phyloP scores from a whole-genome alignment of 2,329 filamentous ascomycete species.

The Stagonosporopsis rhizophila region DNA sequence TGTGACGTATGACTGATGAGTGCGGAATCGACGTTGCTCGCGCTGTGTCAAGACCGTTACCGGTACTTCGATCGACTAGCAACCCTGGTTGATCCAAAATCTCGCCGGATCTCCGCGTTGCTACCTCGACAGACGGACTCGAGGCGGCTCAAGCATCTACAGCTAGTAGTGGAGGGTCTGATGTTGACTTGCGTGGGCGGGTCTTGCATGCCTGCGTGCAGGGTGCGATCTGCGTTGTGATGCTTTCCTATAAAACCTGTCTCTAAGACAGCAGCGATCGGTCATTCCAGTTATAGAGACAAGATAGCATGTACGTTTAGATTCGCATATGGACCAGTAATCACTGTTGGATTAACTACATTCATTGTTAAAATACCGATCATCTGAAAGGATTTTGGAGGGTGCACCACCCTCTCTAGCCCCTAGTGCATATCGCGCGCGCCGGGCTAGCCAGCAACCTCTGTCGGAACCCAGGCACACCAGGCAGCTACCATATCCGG shows the following conservation, averaged over 20 bases:
- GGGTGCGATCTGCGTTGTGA: neutral
- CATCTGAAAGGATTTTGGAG: neutral
- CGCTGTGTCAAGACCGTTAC: neutral
- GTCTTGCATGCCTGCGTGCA: conserved; percentile 10
- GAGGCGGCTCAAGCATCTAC: neutral
- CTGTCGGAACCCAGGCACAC: neutral
- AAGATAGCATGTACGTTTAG: neutral
- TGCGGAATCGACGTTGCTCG: neutral
- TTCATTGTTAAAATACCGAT: neutral
- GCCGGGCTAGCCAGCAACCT: neutral
- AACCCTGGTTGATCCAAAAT: neutral
- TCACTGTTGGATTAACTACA: no score
- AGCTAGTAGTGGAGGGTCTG: neutral
- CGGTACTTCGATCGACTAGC: neutral
- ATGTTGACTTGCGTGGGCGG: neutral
- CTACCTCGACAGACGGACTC: conserved; percentile 1
- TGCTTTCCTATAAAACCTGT: conserved; percentile 8
- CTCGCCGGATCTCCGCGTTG: neutral
- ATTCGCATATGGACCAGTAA: neutral
- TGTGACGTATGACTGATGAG: neutral
- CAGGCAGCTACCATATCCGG: neutral
- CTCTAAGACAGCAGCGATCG: neutral
- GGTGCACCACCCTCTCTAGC: neutral
- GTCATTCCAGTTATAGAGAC: neutral
- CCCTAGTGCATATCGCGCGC: neutral